Evolutionary conservation across 768 basidiomycete genomes (phyloP).

Genomic region (Boletus insuetus): DNA sequence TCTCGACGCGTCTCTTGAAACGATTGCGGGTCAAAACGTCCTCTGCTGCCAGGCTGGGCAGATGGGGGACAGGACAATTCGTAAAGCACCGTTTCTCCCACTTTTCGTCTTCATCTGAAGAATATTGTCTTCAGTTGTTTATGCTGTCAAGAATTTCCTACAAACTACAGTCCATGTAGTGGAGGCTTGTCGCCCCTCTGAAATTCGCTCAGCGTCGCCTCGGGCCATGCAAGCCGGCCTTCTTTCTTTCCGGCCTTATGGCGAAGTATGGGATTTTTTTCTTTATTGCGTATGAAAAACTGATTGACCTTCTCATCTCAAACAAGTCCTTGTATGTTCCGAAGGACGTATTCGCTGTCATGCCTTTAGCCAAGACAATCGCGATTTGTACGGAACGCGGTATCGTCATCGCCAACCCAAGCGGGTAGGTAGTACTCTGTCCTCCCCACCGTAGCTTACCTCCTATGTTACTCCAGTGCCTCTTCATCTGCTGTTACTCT

Average conservation of each 20-base stretch:
- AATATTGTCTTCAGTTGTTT: constrained; percentile 51
- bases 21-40: constrained; percentile 54
- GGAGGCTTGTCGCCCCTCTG: constrained; percentile 49
- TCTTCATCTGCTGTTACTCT: constrained; percentile 41
- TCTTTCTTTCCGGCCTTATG: constrained; percentile 57
- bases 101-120: constrained; percentile 3
- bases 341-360: constrained; percentile 63
- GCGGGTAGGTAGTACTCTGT: constrained; percentile 46
- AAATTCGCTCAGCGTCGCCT: constrained; percentile 35
- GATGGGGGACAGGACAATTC: constrained; percentile 50
- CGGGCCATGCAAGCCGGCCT: constrained; percentile 27
- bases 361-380: constrained; percentile 57
- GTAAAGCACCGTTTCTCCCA: constrained; percentile 37
- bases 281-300: constrained; percentile 1
- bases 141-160: constrained; percentile 58
- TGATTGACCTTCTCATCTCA: not conserved
- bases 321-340: constrained; percentile 65
- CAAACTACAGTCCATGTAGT: constrained; percentile 59
- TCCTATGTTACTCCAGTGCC: constrained; percentile 32
- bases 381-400: constrained; percentile 65
- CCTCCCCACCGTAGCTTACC: not conserved
- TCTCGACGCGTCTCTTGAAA: constrained; percentile 59
- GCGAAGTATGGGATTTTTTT: constrained; percentile 49
- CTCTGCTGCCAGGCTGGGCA: constrained; percentile 59
- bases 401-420: constrained; percentile 64